phyloP scores from a whole-genome alignment of 495 filamentous ascomycete genomes.

The Penicillium flavigenum region DNA sequence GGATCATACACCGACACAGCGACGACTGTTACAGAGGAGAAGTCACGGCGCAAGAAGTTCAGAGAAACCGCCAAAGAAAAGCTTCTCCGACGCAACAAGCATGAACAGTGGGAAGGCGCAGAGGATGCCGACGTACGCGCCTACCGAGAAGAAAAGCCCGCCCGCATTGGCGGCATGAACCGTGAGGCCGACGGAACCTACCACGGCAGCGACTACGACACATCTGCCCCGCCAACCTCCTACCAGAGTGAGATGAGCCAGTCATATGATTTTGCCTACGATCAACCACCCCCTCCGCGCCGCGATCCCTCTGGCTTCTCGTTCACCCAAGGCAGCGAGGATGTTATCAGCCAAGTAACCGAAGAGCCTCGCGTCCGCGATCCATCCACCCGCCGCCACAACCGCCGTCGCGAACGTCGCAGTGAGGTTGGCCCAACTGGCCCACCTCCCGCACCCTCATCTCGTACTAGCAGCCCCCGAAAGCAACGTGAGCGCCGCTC shows the following conservation, averaged over 20 bases:
- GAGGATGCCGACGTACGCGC: constrained; percentile 71
- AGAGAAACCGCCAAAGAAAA: constrained; percentile 42
- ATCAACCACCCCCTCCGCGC: constrained; percentile 24
- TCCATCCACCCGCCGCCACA: constrained; percentile 37
- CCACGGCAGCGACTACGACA: constrained; percentile 61
- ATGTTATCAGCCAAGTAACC: constrained; percentile 53
- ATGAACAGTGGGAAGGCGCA: constrained; percentile 54
- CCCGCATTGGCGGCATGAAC: constrained; percentile 83
- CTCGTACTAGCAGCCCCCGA: constrained; percentile 40
- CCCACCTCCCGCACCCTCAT: constrained; percentile 30
- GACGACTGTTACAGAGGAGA: constrained; percentile 43
- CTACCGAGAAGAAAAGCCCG: constrained; percentile 81
- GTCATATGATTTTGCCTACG: constrained; percentile 47
- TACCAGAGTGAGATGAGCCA: constrained; percentile 55
- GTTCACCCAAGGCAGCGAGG: constrained; percentile 55
- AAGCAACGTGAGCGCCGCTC: constrained; percentile 37
- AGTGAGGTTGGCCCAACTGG: constrained; percentile 19
- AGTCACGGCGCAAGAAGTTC: constrained; percentile 38
- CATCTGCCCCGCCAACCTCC: constrained; percentile 48
- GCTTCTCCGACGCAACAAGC: constrained; percentile 39
- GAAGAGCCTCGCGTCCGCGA: constrained; percentile 47
- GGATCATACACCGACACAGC: constrained; percentile 39
- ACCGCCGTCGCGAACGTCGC: constrained; percentile 37
- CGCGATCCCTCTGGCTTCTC: constrained; percentile 44
- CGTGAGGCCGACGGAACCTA: constrained; percentile 69